Evolutionary conservation across 2,329 filamentous ascomycete species (phyloP), one percentile per base, ranked within the genome.

Genomic region (Colletotrichum musicola): DNA sequence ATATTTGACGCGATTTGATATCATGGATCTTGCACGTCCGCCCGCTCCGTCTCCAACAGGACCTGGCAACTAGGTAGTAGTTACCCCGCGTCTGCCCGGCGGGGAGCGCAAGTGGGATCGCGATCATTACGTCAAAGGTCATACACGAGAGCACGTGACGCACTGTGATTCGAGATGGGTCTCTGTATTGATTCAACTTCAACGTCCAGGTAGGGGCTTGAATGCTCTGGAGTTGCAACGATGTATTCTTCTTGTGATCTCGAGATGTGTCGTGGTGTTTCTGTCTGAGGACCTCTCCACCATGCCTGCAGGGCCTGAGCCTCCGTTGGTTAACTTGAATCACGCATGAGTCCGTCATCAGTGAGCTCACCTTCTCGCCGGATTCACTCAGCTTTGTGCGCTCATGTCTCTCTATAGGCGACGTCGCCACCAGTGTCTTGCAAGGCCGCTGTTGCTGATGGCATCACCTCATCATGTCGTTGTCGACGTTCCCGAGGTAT

Each of bases 1-100:
- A 68, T 50, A 61, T 18, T 49, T 42, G 54, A 59, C 42, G 65
- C 49, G 62, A 44, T 38, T 50, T 51, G 49, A 50, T 64, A 68
- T 65, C 61, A 55, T 65, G 55, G 13, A 55, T 44, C 40, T 53
- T 5, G 58, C 27, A 22, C 40, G n/a, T 38, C 7, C 42, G 20
- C n/a, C 49, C 16, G 4, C 22, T 14, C 25, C 20, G 12, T 30
- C 14, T 16, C 22, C 49, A 51, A 51, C 5, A 14, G 22, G 14
- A 35, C 49, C 20, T n/a, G n/a, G n/a, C n/a, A n/a, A n/a, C n/a
- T 51, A 30, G n/a, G 10, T 35, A 10, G 30, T 35, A 10, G 30
- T 35, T 30, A 35, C 30, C 30, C 30, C 9, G 30, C 30, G 30
- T 35, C 18, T 49, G 46, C 46, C 46, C n/a, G 12, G 10, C 18